phyloP scores from a whole-genome alignment of 1,284 basidiomycete genomes.

The Cutaneotrichosporon dermatis region DNA sequence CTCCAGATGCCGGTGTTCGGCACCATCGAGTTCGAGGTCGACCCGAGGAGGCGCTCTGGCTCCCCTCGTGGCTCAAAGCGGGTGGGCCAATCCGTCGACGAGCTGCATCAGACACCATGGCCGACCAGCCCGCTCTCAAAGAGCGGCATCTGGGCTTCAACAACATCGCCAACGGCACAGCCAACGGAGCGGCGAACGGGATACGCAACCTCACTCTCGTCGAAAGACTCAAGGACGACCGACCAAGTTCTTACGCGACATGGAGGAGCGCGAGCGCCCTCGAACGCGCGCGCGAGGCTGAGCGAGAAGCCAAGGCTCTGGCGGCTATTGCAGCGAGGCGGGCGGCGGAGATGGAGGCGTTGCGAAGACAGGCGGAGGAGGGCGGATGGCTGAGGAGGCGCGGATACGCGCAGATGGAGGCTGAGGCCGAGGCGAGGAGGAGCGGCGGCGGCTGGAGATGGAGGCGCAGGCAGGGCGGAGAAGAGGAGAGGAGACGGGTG shows the following conservation, averaged over 20 bases:
- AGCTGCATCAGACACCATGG: slow-evolving; percentile 9
- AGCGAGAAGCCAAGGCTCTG: neutral
- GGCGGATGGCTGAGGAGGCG: neutral
- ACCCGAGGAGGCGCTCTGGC: slow-evolving; percentile 40
- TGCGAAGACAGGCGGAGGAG: neutral
- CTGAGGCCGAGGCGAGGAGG: neutral
- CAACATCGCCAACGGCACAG: neutral
- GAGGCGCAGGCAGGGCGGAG: slow-evolving; percentile 20
- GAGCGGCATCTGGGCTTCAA: neutral
- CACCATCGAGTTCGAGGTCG: slow-evolving; percentile 47
- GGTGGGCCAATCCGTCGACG: slow-evolving; percentile 16
- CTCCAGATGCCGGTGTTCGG: slow-evolving; percentile 31
- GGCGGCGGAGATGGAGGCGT: neutral
- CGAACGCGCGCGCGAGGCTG: neutral
- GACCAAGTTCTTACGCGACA: slow-evolving; percentile 31
- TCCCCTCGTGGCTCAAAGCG: slow-evolving; percentile 28
- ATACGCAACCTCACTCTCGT: slow-evolving; percentile 36
- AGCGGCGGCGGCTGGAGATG: neutral
- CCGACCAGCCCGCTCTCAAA: slow-evolving; percentile 2
- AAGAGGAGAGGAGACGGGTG: slow-evolving; percentile 27
- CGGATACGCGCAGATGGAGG: neutral
- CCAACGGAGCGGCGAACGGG: neutral
- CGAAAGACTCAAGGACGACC: slow-evolving; percentile 24
- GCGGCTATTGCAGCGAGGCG: neutral
- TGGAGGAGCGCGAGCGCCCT: slow-evolving; percentile 19